Base-by-base conservation (phyloP, 345 rosid genomes). In the Aquilaria yunnanensis region DNA sequence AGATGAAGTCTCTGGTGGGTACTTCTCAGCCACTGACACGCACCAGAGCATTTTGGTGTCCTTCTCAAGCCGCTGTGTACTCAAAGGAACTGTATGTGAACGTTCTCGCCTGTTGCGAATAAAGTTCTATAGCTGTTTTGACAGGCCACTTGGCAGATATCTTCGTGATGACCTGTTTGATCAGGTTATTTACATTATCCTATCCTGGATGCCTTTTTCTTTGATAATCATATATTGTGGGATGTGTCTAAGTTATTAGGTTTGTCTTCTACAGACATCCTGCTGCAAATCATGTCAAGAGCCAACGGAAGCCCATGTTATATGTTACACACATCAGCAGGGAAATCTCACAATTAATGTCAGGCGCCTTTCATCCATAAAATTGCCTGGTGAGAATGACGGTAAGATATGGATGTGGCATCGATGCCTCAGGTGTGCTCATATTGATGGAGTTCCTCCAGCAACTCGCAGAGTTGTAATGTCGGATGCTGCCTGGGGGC, bases 401-500 rank as follows among this genome's bases (percentile, higher is more conserved):
- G 99, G 96, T 63, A 91, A 83, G 75, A 91, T 95, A 70, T 95
- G 99, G 99, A 91, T 95, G 99, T 95, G 99, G 98, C 99, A 95
- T 54, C 88, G 99, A 13, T 95, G 99, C 87, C 73, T 95, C 51
- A 80, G 86, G 74, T 95, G 99, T 72, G 82, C 84, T 68, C 92
- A 74, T 49, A 81, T 71, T 12, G 85, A 87, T 78, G 98, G 98
- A 41, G 90, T 91, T 63, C 99, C 99, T 55, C 99, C 96, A 12
- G 93, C 96, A 69, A 91, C 99, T 63, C 96, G 72, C 47, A 81
- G 97, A 77, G 90, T 95, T 51, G 89, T 91, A 37, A 95, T 95
- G 99, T 95, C 98, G 47, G 88, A 89, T 80, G 98, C 98, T 63
- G 99, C 99, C 2, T 91, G 99, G 99, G 98, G 98, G 56, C 86